Percentiles rank a stretch among this genome's conserved stretches.
These are phyloP conservation scores for Ogataea degrootiae DNA, from an alignment of 805 yeast species.

Conservation along the genomic window DNA sequence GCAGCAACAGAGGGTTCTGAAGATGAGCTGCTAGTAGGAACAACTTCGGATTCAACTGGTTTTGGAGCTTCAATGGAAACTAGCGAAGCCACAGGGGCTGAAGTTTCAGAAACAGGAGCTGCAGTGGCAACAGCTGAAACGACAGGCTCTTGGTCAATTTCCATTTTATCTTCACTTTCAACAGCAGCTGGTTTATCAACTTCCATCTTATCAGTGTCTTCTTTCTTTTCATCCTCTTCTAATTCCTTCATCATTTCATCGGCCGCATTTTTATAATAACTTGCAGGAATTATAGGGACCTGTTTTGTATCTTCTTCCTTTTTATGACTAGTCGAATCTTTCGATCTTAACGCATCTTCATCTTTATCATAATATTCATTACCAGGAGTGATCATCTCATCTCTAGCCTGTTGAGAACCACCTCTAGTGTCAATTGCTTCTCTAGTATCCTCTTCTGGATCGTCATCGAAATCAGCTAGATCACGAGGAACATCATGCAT, in stretches of 20 bases:
- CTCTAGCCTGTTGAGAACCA: constrained; percentile 83
- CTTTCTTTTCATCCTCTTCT: constrained; percentile 14
- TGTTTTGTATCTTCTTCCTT: constrained; percentile 4
- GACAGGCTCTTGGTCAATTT: too few species aligned
- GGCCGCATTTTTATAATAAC: constrained; percentile 24
- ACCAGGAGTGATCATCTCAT: constrained; percentile 61
- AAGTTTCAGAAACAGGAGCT: neutral
- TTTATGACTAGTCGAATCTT: constrained; percentile 18
- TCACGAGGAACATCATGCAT: constrained; percentile 86
- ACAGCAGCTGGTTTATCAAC: neutral
- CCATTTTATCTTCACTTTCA: neutral
- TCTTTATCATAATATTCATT: constrained; percentile 76
- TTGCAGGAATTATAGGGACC: constrained; percentile 16
- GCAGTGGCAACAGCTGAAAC: neutral
- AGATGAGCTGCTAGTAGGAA: too few species aligned
- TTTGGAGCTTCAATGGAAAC: neutral
- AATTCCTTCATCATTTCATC: constrained; percentile 26
- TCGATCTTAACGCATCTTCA: constrained; percentile 35
- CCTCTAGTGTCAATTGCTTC: constrained; percentile 86
- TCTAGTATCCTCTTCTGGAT: constrained; percentile 68
- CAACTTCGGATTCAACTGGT: neutral
- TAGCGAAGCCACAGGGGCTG: neutral
- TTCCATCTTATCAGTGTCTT: neutral
- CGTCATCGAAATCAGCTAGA: constrained; percentile 81
- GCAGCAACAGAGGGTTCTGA: too few species aligned